Percentiles rank a stretch among this genome's conserved stretches.
These are phyloP conservation scores for Fermentozyma sake DNA, from an alignment of 1,139 yeast species.

Conservation along the genomic window DNA sequence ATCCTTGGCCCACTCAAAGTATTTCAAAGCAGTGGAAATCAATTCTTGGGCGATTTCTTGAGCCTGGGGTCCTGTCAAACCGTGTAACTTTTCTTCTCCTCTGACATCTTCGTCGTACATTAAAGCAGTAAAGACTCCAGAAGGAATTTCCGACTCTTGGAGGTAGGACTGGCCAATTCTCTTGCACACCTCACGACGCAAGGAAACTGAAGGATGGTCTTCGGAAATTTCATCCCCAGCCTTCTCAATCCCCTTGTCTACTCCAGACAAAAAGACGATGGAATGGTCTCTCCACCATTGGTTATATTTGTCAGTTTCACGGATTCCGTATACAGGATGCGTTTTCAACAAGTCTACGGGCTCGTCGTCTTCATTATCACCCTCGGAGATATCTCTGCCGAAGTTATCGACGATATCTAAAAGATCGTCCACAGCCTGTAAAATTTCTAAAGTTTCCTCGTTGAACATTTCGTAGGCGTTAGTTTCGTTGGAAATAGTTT, in stretches of 20 bases:
- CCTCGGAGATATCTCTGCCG: slow-evolving; percentile 48
- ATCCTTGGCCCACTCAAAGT: slow-evolving; percentile 55
- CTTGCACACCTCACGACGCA: slow-evolving; percentile 37
- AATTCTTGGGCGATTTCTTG: slow-evolving; percentile 47
- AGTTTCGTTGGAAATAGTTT: slow-evolving; percentile 23
- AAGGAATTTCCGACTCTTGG: slow-evolving; percentile 60
- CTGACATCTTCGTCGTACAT: slow-evolving; percentile 55
- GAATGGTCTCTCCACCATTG: slow-evolving; percentile 57
- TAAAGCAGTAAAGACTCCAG: slow-evolving; percentile 50
- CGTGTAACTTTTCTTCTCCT: slow-evolving; percentile 34
- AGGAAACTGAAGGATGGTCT: slow-evolving; percentile 10
- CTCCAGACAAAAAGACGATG: slow-evolving; percentile 34
- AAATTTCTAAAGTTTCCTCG: slow-evolving; percentile 43
- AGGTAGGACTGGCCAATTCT: slow-evolving; percentile 59
- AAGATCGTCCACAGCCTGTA: slow-evolving; percentile 58
- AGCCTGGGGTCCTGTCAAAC: slow-evolving; percentile 38
- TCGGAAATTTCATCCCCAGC: slow-evolving; percentile 8
- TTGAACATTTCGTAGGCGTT: slow-evolving; percentile 27
- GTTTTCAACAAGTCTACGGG: slow-evolving; percentile 33
- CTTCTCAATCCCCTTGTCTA: slow-evolving; percentile 21
- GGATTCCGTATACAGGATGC: slow-evolving; percentile 53
- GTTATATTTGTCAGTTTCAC: slow-evolving; percentile 34
- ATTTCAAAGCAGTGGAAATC: slow-evolving; percentile 53
- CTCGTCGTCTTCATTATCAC: slow-evolving; percentile 31
- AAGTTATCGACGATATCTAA: slow-evolving; percentile 63